Percentiles rank a stretch among this genome's conserved stretches.
Conservation (phyloP, 1,284 basidiomycete species). For the Cerioporus squamosus region DNA sequence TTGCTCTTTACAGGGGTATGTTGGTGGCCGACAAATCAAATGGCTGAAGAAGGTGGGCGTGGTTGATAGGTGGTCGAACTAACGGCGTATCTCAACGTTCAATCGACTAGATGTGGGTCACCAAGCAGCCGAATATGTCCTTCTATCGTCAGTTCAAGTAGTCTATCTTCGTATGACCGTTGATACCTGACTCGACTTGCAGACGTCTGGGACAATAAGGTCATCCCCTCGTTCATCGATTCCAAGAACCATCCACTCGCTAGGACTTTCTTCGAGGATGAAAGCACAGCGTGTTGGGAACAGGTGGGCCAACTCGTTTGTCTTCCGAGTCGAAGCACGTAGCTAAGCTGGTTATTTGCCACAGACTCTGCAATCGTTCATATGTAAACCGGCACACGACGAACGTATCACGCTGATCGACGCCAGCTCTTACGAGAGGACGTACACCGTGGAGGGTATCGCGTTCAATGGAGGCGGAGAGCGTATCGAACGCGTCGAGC, state of each 20-base stretch:
- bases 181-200: neutral
- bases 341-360: neutral
- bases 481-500: constrained; percentile 26
- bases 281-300: constrained; percentile 28
- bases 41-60: constrained; percentile 29
- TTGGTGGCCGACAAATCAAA: constrained; percentile 31
- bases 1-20: constrained; percentile 22
- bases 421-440: neutral
- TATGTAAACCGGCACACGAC: constrained; percentile 28
- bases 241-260: constrained; percentile 26
- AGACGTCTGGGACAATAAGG: constrained; percentile 31
- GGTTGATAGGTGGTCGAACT: neutral
- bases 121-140: constrained; percentile 25
- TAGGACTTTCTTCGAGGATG: constrained; percentile 21
- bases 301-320: constrained; percentile 9
- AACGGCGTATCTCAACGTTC: neutral
- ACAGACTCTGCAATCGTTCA: constrained; percentile 28
- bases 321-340: neutral
- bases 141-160: constrained; percentile 26
- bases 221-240: constrained; percentile 28
- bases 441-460: constrained; percentile 25
- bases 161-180: neutral
- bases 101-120: constrained; percentile 21
- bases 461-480: constrained; percentile 29
- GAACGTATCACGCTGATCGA: constrained; percentile 16